Conservation (phyloP, 202 grass and related monocot species). For the Zoysia matrella region DNA sequence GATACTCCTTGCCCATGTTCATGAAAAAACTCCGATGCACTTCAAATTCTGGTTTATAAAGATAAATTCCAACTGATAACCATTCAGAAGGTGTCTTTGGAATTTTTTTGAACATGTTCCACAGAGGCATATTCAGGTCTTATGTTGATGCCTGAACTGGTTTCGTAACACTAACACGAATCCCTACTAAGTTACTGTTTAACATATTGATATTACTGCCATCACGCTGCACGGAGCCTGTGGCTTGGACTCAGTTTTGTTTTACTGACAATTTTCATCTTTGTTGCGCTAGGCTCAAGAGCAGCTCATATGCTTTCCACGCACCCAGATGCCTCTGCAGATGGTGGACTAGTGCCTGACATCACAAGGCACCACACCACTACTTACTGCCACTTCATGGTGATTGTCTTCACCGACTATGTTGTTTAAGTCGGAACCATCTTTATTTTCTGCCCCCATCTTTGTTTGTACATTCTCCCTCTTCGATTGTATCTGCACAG, state of each 20-base stretch:
- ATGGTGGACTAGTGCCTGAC: constrained; percentile 51
- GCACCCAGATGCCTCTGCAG: constrained; percentile 47
- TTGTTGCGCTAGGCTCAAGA: constrained; percentile 44
- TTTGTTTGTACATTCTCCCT: too few relatives aligned
- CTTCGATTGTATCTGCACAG: too few relatives aligned
- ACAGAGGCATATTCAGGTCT: constrained; percentile 53
- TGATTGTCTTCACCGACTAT: constrained; percentile 36
- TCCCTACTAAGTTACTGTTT: constrained; percentile 34
- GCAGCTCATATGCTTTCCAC: constrained; percentile 58
- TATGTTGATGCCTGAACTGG: constrained; percentile 31
- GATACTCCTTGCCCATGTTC: constrained; percentile 59
- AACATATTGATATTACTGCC: constrained; percentile 11
- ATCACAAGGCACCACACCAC: constrained; percentile 34
- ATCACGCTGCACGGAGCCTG: constrained; percentile 6
- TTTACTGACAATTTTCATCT: constrained; percentile 48
- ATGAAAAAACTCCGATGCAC: constrained; percentile 58
- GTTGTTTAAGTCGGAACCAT: constrained; percentile 29
- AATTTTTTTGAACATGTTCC: constrained; percentile 57
- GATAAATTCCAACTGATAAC: constrained; percentile 48
- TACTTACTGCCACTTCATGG: constrained; percentile 47
- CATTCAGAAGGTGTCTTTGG: constrained; percentile 45
- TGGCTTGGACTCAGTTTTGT: constrained; percentile 35
- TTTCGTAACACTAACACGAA: constrained; percentile 25
- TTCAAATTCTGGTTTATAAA: constrained; percentile 53
- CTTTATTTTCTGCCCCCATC: background rate